Base-by-base conservation (phyloP, 1,284 basidiomycete species). In the Tetrapyrgos nigripes region DNA sequence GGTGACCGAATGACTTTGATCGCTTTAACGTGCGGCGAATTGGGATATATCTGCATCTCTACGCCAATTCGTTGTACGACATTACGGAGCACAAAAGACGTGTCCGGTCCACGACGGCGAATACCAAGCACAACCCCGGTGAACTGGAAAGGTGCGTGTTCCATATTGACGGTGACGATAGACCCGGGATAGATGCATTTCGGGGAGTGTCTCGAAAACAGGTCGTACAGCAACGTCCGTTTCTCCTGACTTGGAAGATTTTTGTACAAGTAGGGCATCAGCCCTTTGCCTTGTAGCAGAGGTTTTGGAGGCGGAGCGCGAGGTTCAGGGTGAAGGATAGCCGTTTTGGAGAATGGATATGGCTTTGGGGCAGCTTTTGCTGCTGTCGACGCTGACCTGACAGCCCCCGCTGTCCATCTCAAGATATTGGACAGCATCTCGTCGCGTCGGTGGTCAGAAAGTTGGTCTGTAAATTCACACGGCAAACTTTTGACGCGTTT, bases 11-110 rank as follows among this genome's bases (percentile, higher is more conserved):
- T 72, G 53, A 97, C 78, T 75, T 88, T 88, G 73, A 97, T 90
- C 58, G 90, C 87, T 80, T 93, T 94, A 74, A 97, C 72, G 71
- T 92, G 84, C 28, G 96, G 95, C 53, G 88, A 91, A 70, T 86
- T 88, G 61, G 90, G 86, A 70, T 89, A 94, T 77, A 93, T 93
- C 68, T 89, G 90, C 88, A 94, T 90, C 79, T 97, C 95, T 35
- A 96, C 89, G 17, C 94, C 95, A 10, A 90, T 93, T 64, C 92
- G 83, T 67, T 94, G 91, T 58, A 97, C 84, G 65, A 97, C 84
- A 76, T 97, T 97, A 62, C 96, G 84, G 51, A 97, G 75, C 50
- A 88, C 80, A 70, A 97, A 93, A 33, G 86, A 88, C 24, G 93
- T 94, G 75, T 93, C 92, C 27, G 86, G 81, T 0, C 95, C 95